These are phyloP conservation scores for Paraphaeosphaeria sporulosa DNA, from an alignment of 2,329 filamentous ascomycete species.

Conservation along the genomic window DNA sequence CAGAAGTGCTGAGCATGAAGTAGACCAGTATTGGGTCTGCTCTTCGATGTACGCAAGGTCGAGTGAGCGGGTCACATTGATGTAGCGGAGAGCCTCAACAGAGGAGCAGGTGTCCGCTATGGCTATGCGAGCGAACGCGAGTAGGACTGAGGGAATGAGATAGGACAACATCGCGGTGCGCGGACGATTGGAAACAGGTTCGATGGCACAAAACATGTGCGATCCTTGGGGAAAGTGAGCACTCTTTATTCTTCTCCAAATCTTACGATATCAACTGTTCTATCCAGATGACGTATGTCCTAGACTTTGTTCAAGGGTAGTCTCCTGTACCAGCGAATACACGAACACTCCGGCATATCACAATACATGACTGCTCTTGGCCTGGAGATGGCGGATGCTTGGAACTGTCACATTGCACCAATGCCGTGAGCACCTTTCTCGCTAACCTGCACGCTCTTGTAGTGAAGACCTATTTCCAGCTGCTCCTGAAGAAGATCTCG, in stretches of 20 bases:
- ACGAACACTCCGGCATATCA: neutral
- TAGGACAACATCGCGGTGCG: slow-evolving; percentile 12
- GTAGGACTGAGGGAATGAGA: neutral
- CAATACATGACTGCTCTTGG: neutral
- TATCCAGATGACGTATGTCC: slow-evolving; percentile 5
- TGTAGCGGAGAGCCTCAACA: slow-evolving; percentile 31
- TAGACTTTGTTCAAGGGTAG: neutral
- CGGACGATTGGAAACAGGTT: neutral
- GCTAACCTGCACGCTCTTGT: neutral
- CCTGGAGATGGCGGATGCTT: neutral
- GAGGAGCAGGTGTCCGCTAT: slow-evolving; percentile 30
- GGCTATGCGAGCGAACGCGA: slow-evolving; percentile 14
- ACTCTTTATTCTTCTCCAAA: slow-evolving; percentile 4
- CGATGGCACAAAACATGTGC: too few species aligned
- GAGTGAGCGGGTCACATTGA: slow-evolving; percentile 29
- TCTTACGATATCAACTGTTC: neutral
- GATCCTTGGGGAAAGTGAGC: neutral
- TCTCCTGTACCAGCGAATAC: neutral
- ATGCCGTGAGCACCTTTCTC: neutral
- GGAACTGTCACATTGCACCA: neutral
- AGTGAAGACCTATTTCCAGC: neutral
- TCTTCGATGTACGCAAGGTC: slow-evolving; percentile 35
- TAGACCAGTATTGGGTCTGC: slow-evolving; percentile 43
- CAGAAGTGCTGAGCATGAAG: slow-evolving; percentile 38
- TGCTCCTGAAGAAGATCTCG: neutral